A percentile compares a stretch with the other conserved stretches of the same genome.
Conservation (phyloP, 2,329 filamentous ascomycete genomes). For the Albophoma yamanashiensis region DNA sequence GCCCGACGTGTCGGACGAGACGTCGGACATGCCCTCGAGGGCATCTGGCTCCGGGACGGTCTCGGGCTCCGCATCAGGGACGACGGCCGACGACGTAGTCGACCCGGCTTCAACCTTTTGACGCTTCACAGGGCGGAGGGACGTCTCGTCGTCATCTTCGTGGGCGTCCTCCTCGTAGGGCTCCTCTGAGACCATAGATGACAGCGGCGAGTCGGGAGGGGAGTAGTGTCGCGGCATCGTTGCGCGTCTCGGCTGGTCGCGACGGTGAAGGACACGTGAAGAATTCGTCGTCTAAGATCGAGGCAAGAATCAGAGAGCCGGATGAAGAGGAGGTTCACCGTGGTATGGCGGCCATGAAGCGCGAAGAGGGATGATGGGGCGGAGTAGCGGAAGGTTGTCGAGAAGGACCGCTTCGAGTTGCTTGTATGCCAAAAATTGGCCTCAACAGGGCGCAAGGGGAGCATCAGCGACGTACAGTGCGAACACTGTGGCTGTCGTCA, state of each 20-base stretch:
- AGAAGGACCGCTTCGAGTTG: background rate
- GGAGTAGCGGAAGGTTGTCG: background rate
- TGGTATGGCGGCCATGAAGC: background rate
- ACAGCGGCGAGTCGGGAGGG: slow-evolving; percentile 35
- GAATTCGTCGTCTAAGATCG: background rate
- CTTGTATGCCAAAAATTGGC: background rate
- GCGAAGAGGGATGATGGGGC: background rate
- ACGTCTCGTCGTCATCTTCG: slow-evolving; percentile 27
- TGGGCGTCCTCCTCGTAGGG: slow-evolving; percentile 35
- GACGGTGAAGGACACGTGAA: background rate
- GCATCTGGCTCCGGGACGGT: slow-evolving; percentile 38
- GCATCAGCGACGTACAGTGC: background rate
- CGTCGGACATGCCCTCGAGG: slow-evolving; percentile 52
- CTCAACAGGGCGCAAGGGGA: slow-evolving; percentile 2
- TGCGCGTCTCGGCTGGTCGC: background rate
- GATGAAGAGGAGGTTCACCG: background rate
- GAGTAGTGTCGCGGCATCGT: slow-evolving; percentile 14
- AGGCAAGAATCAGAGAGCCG: background rate
- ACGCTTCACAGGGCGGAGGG: slow-evolving; percentile 34
- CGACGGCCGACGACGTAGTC: slow-evolving; percentile 32
- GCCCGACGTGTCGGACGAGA: slow-evolving; percentile 85
- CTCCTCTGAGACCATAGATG: slow-evolving; percentile 34
- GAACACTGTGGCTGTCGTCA: too few relatives aligned
- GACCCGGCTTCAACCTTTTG: slow-evolving; percentile 34
- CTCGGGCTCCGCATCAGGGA: slow-evolving; percentile 32